phyloP scores from a whole-genome alignment of 2,329 filamentous ascomycete species.

The Knoxdaviesia capensis region DNA sequence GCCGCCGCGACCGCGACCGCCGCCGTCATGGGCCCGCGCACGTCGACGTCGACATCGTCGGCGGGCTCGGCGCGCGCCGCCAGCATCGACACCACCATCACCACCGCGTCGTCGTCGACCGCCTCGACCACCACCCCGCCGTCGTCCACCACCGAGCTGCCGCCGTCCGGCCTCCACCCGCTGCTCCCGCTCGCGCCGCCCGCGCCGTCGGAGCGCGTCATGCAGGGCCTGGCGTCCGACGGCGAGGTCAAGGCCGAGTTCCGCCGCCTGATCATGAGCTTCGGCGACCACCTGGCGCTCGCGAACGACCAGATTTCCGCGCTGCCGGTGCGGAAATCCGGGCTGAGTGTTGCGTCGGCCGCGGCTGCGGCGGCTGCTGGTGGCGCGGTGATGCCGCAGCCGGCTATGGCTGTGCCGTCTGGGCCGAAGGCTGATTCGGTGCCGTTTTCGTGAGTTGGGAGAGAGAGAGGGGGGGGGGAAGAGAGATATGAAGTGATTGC shows the following conservation, averaged over 20 bases:
- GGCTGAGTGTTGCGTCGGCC: too few species aligned
- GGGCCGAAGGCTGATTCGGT: too few species aligned
- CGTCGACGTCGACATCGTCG: too few species aligned
- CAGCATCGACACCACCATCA: slow-evolving; percentile 7
- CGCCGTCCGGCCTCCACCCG: not conserved
- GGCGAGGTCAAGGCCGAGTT: slow-evolving; percentile 28
- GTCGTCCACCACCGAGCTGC: not conserved
- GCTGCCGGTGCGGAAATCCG: slow-evolving; percentile 16
- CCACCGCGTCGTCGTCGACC: not conserved
- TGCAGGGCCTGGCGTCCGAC: slow-evolving; percentile 31
- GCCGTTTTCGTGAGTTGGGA: too few species aligned
- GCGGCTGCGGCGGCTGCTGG: too few species aligned
- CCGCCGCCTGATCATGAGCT: slow-evolving; percentile 26
- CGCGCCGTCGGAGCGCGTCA: slow-evolving; percentile 27
- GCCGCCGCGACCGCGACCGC: too few species aligned
- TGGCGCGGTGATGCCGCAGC: too few species aligned
- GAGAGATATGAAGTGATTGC: too few species aligned
- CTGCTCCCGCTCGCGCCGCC: slow-evolving; percentile 18
- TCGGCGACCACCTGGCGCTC: slow-evolving; percentile 25
- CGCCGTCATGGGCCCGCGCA: too few species aligned
- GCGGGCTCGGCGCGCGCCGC: not conserved
- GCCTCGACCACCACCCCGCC: too few species aligned
- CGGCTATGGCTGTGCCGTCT: too few species aligned
- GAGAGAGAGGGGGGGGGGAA: too few species aligned
- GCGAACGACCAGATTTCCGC: slow-evolving; percentile 23